Percentiles rank a stretch among this genome's conserved stretches.
These are phyloP conservation scores for Podosphaera aphanis DNA, from an alignment of 2,329 filamentous ascomycete species.

Conservation along the genomic window DNA sequence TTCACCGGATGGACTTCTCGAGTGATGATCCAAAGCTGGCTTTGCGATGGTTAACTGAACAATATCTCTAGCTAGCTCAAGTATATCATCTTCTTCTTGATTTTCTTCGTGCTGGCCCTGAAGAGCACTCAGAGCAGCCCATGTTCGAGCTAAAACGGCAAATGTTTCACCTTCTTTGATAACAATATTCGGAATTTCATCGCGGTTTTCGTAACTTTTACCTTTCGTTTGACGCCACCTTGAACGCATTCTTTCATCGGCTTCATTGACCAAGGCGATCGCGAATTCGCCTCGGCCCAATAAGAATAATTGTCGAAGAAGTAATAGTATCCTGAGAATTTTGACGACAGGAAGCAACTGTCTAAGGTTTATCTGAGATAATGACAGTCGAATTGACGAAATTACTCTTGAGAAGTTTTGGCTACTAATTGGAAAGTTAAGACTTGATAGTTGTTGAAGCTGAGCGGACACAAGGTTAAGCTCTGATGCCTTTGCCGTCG, in stretches of 20 bases:
- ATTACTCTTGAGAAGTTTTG: constrained; percentile 49
- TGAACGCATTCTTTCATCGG: constrained; percentile 54
- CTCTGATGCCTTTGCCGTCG: constrained; percentile 21
- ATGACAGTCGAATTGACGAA: constrained; percentile 50
- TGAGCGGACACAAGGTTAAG: constrained; percentile 43
- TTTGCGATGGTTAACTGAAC: constrained; percentile 43
- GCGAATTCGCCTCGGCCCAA: constrained; percentile 80
- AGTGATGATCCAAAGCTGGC: constrained; percentile 7
- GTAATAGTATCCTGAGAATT: constrained; percentile 51
- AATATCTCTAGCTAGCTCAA: constrained; percentile 62
- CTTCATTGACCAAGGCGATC: constrained; percentile 62
- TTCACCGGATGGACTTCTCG: not conserved
- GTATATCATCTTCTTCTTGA: constrained; percentile 45
- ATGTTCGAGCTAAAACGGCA: constrained; percentile 52
- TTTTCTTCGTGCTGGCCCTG: constrained; percentile 52
- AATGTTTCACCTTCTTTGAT: constrained; percentile 76
- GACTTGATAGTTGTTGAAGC: constrained; percentile 39
- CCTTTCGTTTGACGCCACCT: constrained; percentile 44
- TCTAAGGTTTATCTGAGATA: constrained; percentile 67
- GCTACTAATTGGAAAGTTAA: constrained; percentile 52
- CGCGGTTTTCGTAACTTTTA: constrained; percentile 30
- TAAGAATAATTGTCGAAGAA: constrained; percentile 71
- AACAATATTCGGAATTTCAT: constrained; percentile 35
- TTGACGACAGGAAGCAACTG: constrained; percentile 55
- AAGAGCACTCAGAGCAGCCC: constrained; percentile 56